A percentile compares a stretch with the other conserved stretches of the same genome.
phyloP scores from a whole-genome alignment of 1,139 yeast genomes.

The Hemisphaericaspora lyxosophila region DNA sequence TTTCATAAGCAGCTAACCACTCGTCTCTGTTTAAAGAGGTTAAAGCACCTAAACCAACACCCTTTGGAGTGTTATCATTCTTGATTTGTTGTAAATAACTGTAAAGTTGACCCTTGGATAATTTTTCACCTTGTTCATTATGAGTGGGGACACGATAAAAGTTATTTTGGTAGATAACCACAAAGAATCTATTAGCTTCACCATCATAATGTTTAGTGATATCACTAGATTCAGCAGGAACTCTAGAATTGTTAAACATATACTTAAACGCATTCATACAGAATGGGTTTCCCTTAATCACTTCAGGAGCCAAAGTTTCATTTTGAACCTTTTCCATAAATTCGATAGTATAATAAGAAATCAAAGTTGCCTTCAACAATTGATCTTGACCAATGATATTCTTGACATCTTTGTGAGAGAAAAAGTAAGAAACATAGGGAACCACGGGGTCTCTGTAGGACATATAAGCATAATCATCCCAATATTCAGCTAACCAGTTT shows the following conservation, averaged over 20 bases:
- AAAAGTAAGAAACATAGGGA: conserved; percentile 91
- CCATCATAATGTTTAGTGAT: conserved; percentile 52
- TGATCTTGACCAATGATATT: conserved; percentile 66
- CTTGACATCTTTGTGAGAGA: conserved; percentile 69
- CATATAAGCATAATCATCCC: conserved; percentile 95
- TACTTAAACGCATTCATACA: conserved; percentile 92
- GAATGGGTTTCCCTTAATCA: conserved; percentile 76
- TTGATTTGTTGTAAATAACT: conserved; percentile 58
- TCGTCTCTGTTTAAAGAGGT: conserved; percentile 86
- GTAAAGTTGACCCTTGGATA: conserved; percentile 64
- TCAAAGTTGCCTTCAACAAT: conserved; percentile 69
- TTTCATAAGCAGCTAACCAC: conserved; percentile 65
- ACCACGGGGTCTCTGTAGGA: conserved; percentile 90
- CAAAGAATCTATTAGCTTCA: conserved; percentile 63
- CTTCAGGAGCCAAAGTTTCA: conserved; percentile 73
- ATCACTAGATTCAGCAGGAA: conserved; percentile 64
- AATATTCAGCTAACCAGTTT: conserved; percentile 90
- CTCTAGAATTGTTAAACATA: conserved; percentile 89
- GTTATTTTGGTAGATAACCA: conserved; percentile 74
- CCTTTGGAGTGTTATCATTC: conserved; percentile 36
- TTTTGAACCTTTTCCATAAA: conserved; percentile 56
- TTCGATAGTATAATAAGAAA: conserved; percentile 52
- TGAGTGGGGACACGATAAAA: conserved; percentile 81
- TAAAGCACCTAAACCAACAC: conserved; percentile 69
- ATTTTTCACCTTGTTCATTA: conserved; percentile 50